A percentile compares a stretch with the other conserved stretches of the same genome.
Conservation (phyloP, 352 stramenopile species). For the Phytophthora meadii region DNA sequence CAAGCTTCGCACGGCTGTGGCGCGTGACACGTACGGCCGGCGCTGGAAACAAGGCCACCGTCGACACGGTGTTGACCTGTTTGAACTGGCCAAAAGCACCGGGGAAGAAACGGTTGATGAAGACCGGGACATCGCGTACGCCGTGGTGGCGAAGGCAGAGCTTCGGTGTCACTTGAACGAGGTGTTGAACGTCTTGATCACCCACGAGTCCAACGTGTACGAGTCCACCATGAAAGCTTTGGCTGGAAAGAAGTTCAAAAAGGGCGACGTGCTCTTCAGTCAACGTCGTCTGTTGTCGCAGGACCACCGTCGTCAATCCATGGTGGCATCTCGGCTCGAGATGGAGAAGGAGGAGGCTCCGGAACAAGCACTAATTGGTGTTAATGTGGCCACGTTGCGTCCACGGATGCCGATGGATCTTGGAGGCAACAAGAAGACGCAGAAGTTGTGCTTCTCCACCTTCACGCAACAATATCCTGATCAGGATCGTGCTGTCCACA, state of each 20-base stretch:
- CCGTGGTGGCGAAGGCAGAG: slow-evolving; percentile 54
- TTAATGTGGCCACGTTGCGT: slow-evolving; percentile 37
- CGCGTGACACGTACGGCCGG: slow-evolving; percentile 51
- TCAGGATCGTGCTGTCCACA: slow-evolving; percentile 59
- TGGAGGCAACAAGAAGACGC: slow-evolving; percentile 44
- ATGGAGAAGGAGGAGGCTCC: slow-evolving; percentile 23
- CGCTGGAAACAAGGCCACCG: slow-evolving; percentile 49
- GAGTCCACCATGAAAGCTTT: slow-evolving; percentile 55
- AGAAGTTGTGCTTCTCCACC: slow-evolving; percentile 55
- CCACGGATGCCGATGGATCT: slow-evolving; percentile 34
- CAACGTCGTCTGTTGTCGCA: slow-evolving; percentile 30
- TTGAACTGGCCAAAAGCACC: slow-evolving; percentile 45
- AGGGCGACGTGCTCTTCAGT: slow-evolving; percentile 50
- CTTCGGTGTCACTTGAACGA: slow-evolving; percentile 66
- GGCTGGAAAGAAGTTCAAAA: slow-evolving; percentile 54
- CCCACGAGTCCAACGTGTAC: slow-evolving; percentile 48
- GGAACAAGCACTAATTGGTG: slow-evolving; percentile 40
- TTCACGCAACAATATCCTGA: slow-evolving; percentile 54
- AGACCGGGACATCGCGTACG: slow-evolving; percentile 50
- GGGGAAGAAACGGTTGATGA: slow-evolving; percentile 21
- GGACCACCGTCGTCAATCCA: slow-evolving; percentile 37
- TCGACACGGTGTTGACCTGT: slow-evolving; percentile 49
- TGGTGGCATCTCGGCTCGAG: slow-evolving; percentile 26
- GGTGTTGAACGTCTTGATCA: slow-evolving; percentile 58
- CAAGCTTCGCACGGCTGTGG: slow-evolving; percentile 40